Base-by-base conservation (phyloP, 1,284 basidiomycete genomes). In the Moesziomyces globuligerus region DNA sequence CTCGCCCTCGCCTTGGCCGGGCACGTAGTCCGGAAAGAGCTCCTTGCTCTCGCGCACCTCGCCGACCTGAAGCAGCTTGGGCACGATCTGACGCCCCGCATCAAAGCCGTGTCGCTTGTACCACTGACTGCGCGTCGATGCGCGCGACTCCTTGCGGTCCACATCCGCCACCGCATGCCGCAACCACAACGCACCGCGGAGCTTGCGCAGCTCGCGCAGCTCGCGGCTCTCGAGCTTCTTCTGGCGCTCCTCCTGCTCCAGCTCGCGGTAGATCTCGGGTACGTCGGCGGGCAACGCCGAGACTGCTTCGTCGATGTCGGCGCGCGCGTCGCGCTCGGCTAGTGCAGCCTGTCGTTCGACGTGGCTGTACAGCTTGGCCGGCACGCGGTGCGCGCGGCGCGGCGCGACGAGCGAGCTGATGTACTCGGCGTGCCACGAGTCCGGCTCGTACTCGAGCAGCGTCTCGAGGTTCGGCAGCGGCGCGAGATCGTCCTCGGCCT, bases 231-330 rank as follows among this genome's bases (percentile, higher is more conserved):
- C 50, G 11, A 48, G 11, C 21, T 34, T 44, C 17, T 37, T 36
- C 34, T 25, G 32, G 10, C 61, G 50, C n/a, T 82, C 79, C 15
- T 61, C 72, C n/a, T 60, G 52, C 37, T 79, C 76, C 75, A 81
- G 65, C 43, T 81, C 80, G 15, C 73, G 59, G 48, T 82, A 81
- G 51, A 80, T 81, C 23, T 76, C 78, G 1, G 80, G 79, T 1
- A 72, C 74, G 24, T 77, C 75, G n/a, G 61, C 70, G 0, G 76
- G 75, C 11, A 78, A 48, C 3, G 61, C 46, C 1, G 66, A 64
- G 3, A 48, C 51, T 1, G 58, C 51, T 11, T 41, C 20, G 4
- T 61, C 42, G 3, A 39, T 28, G 13, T 32, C 24, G 11, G 41
- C 26, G 1, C 37, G 42, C 29, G 59, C 60, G 18, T 52, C 45